Evolutionary conservation across 108 stramenopile genomes (phyloP).

Genomic region (Cyclotella choctawhatcheeana): DNA sequence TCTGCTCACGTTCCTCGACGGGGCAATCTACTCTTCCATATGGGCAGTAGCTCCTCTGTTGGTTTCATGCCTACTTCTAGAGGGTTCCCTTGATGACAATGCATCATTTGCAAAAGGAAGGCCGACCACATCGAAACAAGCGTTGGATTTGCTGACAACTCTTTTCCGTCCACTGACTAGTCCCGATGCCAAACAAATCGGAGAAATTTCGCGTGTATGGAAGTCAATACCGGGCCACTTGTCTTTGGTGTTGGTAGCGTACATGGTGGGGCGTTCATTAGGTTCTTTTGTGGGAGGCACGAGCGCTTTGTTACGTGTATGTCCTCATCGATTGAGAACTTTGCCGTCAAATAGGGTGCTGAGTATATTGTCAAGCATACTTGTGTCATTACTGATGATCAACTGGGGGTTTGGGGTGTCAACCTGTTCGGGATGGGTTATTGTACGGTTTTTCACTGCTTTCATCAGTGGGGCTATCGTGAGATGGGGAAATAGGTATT

Average conservation of each 20-base stretch:
- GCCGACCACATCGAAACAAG: slow-evolving; percentile 15
- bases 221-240: slow-evolving; percentile 16
- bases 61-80: slow-evolving; percentile 11
- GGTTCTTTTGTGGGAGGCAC: slow-evolving; percentile 7
- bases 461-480: slow-evolving; percentile 15
- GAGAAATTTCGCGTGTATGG: not conserved
- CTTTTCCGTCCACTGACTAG: slow-evolving; percentile 1
- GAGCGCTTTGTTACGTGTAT: not conserved
- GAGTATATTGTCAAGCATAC: not conserved
- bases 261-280: slow-evolving; percentile 5
- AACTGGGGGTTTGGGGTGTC: slow-evolving; percentile 35
- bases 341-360: slow-evolving; percentile 13
- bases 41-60: slow-evolving; percentile 31
- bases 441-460: slow-evolving; percentile 33
- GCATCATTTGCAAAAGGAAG: not conserved
- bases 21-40: slow-evolving; percentile 29
- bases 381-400: slow-evolving; percentile 18
- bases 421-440: slow-evolving; percentile 15
- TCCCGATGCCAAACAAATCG: not conserved
- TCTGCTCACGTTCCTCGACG: slow-evolving; percentile 30
- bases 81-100: not conserved
- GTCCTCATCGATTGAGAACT: slow-evolving; percentile 4
- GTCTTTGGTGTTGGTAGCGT: slow-evolving; percentile 15
- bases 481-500: slow-evolving; percentile 10
- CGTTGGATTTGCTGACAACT: slow-evolving; percentile 13